These are phyloP conservation scores for Coniferiporia sulphurascens DNA, from an alignment of 1,284 basidiomycete species.

Conservation along the genomic window DNA sequence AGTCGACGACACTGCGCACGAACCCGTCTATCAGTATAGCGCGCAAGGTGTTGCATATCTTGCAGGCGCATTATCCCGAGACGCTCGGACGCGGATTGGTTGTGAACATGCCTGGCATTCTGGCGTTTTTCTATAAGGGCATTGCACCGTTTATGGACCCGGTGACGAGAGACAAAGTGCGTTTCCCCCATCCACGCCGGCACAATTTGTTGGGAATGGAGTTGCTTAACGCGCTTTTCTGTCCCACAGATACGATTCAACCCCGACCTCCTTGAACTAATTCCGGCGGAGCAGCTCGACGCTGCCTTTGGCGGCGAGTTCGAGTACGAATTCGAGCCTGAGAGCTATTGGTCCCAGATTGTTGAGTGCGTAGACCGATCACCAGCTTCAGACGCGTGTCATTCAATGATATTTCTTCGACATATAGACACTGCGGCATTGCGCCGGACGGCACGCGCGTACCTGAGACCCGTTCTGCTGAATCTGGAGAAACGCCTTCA, in stretches of 20 bases:
- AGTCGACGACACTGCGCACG: constrained; percentile 70
- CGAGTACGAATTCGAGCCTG: constrained; percentile 73
- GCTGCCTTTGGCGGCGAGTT: constrained; percentile 79
- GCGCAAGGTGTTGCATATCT: constrained; percentile 74
- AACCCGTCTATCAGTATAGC: constrained; percentile 79
- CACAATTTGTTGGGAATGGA: not conserved
- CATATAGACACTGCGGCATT: constrained; percentile 50
- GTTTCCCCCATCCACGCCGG: constrained; percentile 17
- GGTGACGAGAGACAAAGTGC: constrained; percentile 82
- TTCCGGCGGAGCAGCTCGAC: constrained; percentile 75
- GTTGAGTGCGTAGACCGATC: constrained; percentile 44
- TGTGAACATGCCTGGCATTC: constrained; percentile 74
- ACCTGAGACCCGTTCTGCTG: not conserved
- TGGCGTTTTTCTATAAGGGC: constrained; percentile 84
- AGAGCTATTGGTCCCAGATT: constrained; percentile 76
- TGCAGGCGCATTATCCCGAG: constrained; percentile 91
- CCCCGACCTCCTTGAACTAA: constrained; percentile 71
- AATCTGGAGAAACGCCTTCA: not conserved
- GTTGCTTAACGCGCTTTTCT: too few relatives aligned
- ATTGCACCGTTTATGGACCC: constrained; percentile 89
- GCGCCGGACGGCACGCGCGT: constrained; percentile 45
- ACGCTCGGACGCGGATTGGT: constrained; percentile 83
- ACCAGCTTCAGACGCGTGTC: not conserved
- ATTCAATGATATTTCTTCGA: not conserved
- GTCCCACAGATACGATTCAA: constrained; percentile 73